Conservation (phyloP, 2,329 filamentous ascomycete genomes). For the Canariomyces notabilis region DNA sequence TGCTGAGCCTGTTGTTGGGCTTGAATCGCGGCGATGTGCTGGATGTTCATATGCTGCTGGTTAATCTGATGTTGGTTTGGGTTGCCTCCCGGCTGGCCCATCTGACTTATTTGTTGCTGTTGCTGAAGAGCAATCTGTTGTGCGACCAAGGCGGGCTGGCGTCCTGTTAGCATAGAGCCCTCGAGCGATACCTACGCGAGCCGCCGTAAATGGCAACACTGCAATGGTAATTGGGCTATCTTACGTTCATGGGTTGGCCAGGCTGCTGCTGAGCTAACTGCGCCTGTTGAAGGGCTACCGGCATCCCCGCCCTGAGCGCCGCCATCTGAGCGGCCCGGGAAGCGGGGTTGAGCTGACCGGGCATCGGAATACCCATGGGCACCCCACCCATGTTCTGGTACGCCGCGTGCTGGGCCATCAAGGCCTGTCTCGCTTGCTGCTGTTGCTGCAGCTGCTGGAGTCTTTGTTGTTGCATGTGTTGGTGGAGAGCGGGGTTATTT, state of each 20-base stretch:
- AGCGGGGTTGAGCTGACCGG: slow-evolving; percentile 24
- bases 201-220: background rate
- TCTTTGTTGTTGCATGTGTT: slow-evolving; percentile 51
- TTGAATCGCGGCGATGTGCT: slow-evolving; percentile 37
- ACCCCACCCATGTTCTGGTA: slow-evolving; percentile 50
- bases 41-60: slow-evolving; percentile 42
- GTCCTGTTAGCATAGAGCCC: slow-evolving; percentile 24
- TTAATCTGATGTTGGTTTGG: slow-evolving; percentile 46
- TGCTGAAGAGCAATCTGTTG: slow-evolving; percentile 46
- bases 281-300: slow-evolving; percentile 22
- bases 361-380: slow-evolving; percentile 48
- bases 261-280: slow-evolving; percentile 24
- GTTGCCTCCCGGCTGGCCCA: slow-evolving; percentile 39
- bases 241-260: slow-evolving; percentile 26
- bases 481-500: slow-evolving; percentile 31
- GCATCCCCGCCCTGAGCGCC: slow-evolving; percentile 25
- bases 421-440: slow-evolving; percentile 44
- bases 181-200: slow-evolving; percentile 13
- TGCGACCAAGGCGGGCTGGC: slow-evolving; percentile 37
- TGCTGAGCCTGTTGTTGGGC: slow-evolving; percentile 36
- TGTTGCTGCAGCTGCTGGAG: slow-evolving; percentile 51
- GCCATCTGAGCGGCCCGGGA: slow-evolving; percentile 29
- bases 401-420: slow-evolving; percentile 49
- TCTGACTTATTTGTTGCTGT: slow-evolving; percentile 37
- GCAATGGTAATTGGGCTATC: slow-evolving; percentile 9